phyloP scores from a whole-genome alignment of 2,329 filamentous ascomycete species.

The Knufia fluminis region DNA sequence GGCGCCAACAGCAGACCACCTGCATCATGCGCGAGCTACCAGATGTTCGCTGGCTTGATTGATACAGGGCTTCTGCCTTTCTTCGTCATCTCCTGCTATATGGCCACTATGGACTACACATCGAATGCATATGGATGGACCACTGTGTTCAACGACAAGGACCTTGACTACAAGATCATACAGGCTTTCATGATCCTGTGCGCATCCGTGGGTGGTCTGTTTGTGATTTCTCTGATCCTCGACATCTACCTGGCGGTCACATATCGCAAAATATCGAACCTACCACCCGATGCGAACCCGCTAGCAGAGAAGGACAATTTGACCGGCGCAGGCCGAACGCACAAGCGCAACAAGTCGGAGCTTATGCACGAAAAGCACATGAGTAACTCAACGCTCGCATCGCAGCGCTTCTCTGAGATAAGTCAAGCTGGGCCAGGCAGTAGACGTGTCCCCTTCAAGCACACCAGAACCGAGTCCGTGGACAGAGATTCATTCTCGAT shows the following conservation, averaged over 20 bases:
- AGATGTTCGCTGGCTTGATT: constrained; percentile 67
- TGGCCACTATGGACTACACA: constrained; percentile 44
- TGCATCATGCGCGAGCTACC: constrained; percentile 76
- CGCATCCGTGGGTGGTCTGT: constrained; percentile 55
- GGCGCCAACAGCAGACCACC: constrained; percentile 63
- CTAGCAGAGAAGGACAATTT: constrained; percentile 63
- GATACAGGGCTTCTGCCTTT: constrained; percentile 60
- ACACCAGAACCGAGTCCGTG: constrained; percentile 60
- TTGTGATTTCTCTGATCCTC: constrained; percentile 59
- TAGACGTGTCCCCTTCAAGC: constrained; percentile 62
- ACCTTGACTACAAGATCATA: constrained; percentile 51
- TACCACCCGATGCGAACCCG: constrained; percentile 94
- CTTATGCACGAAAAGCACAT: constrained; percentile 53
- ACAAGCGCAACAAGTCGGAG: constrained; percentile 65
- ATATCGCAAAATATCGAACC: constrained; percentile 70
- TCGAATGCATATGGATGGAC: constrained; percentile 48
- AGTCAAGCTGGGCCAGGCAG: constrained; percentile 1
- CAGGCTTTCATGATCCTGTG: constrained; percentile 60
- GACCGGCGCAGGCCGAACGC: constrained; percentile 52
- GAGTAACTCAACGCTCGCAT: constrained; percentile 39
- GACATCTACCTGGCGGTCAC: constrained; percentile 66
- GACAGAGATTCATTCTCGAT: constrained; percentile 34
- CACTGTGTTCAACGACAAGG: constrained; percentile 54
- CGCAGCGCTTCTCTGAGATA: constrained; percentile 26
- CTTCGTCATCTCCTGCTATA: constrained; percentile 50